Conservation (phyloP, 495 filamentous ascomycete species). For the Hypoxylon fragiforme region DNA sequence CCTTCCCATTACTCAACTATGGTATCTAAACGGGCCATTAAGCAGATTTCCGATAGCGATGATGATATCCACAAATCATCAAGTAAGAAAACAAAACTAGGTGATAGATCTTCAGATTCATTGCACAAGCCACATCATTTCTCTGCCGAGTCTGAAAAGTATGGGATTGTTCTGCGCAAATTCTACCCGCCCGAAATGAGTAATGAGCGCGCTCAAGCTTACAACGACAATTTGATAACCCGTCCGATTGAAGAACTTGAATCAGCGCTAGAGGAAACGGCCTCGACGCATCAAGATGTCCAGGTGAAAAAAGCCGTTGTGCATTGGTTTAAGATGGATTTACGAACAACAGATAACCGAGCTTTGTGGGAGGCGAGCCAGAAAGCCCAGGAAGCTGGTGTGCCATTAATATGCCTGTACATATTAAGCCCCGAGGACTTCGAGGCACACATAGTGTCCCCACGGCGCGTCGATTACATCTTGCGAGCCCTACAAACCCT, state of each 20-base stretch:
- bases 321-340: slow-evolving; percentile 90
- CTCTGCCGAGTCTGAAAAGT: slow-evolving; percentile 57
- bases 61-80: slow-evolving; percentile 5
- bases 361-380: slow-evolving; percentile 68
- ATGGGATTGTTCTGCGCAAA: slow-evolving; percentile 72
- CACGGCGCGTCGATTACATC: slow-evolving; percentile 78
- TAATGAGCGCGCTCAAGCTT: slow-evolving; percentile 71
- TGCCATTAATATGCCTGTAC: slow-evolving; percentile 76
- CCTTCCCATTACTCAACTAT: slow-evolving; percentile 5
- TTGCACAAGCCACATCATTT: slow-evolving; percentile 47
- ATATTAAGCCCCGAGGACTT: slow-evolving; percentile 85
- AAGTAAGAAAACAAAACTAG: slow-evolving; percentile 33
- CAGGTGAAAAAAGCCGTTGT: slow-evolving; percentile 66
- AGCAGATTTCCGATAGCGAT: slow-evolving; percentile 25
- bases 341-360: slow-evolving; percentile 75
- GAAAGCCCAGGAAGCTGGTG: slow-evolving; percentile 62
- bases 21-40: slow-evolving; percentile 24
- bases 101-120: slow-evolving; percentile 27
- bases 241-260: slow-evolving; percentile 70
- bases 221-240: slow-evolving; percentile 65
- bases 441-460: slow-evolving; percentile 75
- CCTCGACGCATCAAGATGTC: slow-evolving; percentile 47
- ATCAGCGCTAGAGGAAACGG: slow-evolving; percentile 57
- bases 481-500: slow-evolving; percentile 68
- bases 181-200: slow-evolving; percentile 88